phyloP scores from a whole-genome alignment of 176 grass and related monocot species.

The Aechmea fasciata region DNA sequence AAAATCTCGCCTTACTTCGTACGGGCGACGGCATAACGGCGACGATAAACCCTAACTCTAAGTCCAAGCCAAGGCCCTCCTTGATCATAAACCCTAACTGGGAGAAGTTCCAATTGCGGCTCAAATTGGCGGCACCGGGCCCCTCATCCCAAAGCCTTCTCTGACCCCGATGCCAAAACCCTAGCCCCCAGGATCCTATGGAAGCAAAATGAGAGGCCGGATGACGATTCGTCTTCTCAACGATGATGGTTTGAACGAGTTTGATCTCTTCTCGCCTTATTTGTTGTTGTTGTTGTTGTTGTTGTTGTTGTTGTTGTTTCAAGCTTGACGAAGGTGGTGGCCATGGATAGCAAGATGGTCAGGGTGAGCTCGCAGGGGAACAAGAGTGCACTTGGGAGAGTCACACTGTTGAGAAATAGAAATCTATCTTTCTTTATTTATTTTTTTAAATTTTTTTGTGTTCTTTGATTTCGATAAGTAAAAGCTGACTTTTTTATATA shows the following conservation, averaged over 20 bases:
- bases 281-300: neutral
- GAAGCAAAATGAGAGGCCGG: slow-evolving; percentile 7
- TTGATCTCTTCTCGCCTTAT: neutral
- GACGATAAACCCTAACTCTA: slow-evolving; percentile 15
- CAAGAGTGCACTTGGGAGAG: slow-evolving; percentile 73
- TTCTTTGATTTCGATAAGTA: neutral
- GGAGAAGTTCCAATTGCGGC: slow-evolving; percentile 72
- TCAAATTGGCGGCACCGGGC: slow-evolving; percentile 24
- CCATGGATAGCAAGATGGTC: slow-evolving; percentile 92
- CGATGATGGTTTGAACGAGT: slow-evolving; percentile 4
- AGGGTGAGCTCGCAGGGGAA: slow-evolving; percentile 45
- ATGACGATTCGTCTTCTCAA: neutral
- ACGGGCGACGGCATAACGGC: slow-evolving; percentile 8
- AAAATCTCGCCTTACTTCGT: no score
- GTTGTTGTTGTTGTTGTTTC: neutral
- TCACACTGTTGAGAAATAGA: slow-evolving; percentile 48
- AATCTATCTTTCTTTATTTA: neutral
- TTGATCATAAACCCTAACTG: slow-evolving; percentile 71
- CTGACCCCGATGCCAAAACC: slow-evolving; percentile 16
- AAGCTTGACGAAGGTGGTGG: slow-evolving; percentile 71
- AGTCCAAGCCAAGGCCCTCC: slow-evolving; percentile 11
- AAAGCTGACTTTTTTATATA: neutral
- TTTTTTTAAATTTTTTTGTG: neutral
- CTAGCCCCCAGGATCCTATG: slow-evolving; percentile 11
- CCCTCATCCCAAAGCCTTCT: slow-evolving; percentile 23